These are phyloP conservation scores for Arthrobotrys megalospora DNA, from an alignment of 2,329 filamentous ascomycete genomes.

Conservation along the genomic window DNA sequence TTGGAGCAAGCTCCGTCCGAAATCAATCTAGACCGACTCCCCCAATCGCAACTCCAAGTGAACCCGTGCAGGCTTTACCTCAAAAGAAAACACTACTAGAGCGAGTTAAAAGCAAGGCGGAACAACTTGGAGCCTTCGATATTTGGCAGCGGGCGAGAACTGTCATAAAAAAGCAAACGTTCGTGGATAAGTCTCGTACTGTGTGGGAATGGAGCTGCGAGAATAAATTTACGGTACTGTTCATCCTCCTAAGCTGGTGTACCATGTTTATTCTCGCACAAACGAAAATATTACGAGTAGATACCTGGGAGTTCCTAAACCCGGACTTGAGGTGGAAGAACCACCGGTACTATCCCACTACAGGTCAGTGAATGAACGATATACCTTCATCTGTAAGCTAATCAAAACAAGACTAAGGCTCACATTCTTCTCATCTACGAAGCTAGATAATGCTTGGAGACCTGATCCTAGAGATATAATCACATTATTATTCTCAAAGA, in stretches of 20 bases:
- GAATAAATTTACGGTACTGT: neutral
- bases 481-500: slow-evolving; percentile 50
- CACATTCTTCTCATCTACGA: slow-evolving; percentile 14
- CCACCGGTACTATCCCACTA: slow-evolving; percentile 9
- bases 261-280: slow-evolving; percentile 44
- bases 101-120: neutral
- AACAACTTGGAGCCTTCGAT: neutral
- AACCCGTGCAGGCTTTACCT: neutral
- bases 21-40: neutral
- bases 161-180: neutral
- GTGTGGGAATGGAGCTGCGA: neutral
- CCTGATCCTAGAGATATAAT: slow-evolving; percentile 43
- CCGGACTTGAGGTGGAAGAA: slow-evolving; percentile 4
- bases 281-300: slow-evolving; percentile 26
- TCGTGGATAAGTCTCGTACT: neutral
- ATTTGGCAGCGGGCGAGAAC: neutral
- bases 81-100: neutral
- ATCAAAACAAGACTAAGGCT: slow-evolving; percentile 2
- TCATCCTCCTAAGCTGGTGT: slow-evolving; percentile 44
- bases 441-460: slow-evolving; percentile 48
- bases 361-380: slow-evolving; percentile 40
- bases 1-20: neutral
- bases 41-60: neutral
- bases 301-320: slow-evolving; percentile 30
- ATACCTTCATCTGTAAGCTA: neutral